A percentile compares a stretch with the other conserved stretches of the same genome.
Conservation (phyloP, 768 basidiomycete genomes). For the Thelephora ganbajun region DNA sequence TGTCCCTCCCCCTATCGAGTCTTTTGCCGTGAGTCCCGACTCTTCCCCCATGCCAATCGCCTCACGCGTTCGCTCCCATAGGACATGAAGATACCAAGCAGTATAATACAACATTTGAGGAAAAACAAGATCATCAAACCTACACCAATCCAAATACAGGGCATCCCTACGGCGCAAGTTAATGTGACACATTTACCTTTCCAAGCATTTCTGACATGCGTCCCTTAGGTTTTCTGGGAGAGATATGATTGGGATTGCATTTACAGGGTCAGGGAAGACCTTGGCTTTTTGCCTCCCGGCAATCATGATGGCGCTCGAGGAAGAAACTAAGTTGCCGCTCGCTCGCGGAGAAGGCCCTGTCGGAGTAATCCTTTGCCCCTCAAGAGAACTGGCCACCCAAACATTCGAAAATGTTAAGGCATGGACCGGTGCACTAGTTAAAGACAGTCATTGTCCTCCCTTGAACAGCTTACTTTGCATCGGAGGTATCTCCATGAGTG, state of each 20-base stretch:
- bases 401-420: conserved; percentile 88
- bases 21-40: conserved; percentile 48
- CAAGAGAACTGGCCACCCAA: conserved; percentile 91
- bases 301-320: conserved; percentile 92
- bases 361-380: conserved; percentile 93
- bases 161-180: conserved; percentile 84
- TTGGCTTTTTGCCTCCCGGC: conserved; percentile 96
- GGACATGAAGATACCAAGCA: conserved; percentile 98
- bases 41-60: background rate
- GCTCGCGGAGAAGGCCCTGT: conserved; percentile 91
- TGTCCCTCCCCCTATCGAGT: conserved; percentile 84
- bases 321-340: conserved; percentile 83
- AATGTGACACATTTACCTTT: conserved; percentile 2
- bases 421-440: conserved; percentile 76
- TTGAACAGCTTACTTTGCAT: conserved; percentile 87
- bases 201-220: conserved; percentile 9
- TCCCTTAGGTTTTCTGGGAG: conserved; percentile 72
- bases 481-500: conserved; percentile 95
- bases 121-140: conserved; percentile 75
- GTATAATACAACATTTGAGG: conserved; percentile 72
- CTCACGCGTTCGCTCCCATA: conserved; percentile 16
- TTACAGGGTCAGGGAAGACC: conserved; percentile 98
- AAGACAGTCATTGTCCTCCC: conserved; percentile 69
- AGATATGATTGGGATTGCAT: conserved; percentile 97
- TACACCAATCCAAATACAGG: conserved; percentile 95